Evolutionary conservation across 2,329 filamentous ascomycete species (phyloP).

Genomic region (Fusarium nelsonii): DNA sequence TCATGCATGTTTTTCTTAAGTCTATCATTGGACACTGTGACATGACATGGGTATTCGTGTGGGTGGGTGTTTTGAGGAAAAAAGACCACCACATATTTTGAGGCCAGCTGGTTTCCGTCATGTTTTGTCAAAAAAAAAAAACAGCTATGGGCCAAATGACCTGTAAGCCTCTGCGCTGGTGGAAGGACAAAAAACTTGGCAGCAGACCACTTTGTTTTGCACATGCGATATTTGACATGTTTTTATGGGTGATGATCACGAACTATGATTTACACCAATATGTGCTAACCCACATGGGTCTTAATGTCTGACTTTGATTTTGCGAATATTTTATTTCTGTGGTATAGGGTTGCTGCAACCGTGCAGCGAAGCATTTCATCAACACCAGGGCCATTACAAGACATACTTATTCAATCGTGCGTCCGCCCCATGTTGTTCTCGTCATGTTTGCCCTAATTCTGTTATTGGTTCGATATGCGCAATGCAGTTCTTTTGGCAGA

Average conservation of each 20-base stretch:
- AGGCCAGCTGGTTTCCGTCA: constrained; percentile 27
- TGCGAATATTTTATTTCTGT: constrained; percentile 24
- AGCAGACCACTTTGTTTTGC: constrained; percentile 33
- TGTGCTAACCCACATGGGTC: neutral
- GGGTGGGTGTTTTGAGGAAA: neutral
- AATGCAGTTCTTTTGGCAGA: constrained; percentile 1
- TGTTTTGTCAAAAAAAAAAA: neutral
- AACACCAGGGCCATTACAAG: constrained; percentile 26
- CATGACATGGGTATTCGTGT: constrained; percentile 21
- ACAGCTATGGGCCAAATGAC: constrained; percentile 19
- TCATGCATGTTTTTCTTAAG: constrained; percentile 34
- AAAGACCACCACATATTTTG: constrained; percentile 17
- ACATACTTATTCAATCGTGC: neutral
- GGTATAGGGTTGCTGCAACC: constrained; percentile 38
- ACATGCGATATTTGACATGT: constrained; percentile 20
- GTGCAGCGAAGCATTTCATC: constrained; percentile 11
- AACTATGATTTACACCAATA: constrained; percentile 21
- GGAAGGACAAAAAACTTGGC: constrained; percentile 25
- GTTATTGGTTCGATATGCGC: constrained; percentile 32
- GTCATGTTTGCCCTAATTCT: constrained; percentile 25
- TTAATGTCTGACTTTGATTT: neutral
- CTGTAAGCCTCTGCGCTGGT: constrained; percentile 15
- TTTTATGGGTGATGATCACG: constrained; percentile 14
- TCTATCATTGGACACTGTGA: constrained; percentile 6
- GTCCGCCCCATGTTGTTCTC: constrained; percentile 21